Base-by-base conservation (phyloP, 495 filamentous ascomycete species). In the Astrothelium macrocarpum region DNA sequence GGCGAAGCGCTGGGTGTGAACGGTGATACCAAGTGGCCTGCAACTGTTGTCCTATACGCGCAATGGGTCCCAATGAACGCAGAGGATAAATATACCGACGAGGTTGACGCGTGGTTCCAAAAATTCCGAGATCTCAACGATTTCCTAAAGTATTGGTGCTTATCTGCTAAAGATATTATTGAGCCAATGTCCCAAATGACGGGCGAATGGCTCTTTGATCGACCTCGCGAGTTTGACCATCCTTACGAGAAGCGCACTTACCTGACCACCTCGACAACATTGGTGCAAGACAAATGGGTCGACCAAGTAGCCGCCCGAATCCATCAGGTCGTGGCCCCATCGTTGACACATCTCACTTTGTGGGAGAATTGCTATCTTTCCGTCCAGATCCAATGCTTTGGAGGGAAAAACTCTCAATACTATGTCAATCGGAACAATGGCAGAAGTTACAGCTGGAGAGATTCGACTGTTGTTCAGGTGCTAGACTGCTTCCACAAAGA, bases 191-290 rank as follows among this genome's bases (percentile, higher is more conserved):
- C 75, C 5, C 65, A 72, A 53, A 61, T 77, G 42, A 76, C 73
- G 1, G 66, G 68, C 28, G 72, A 74, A 39, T 77, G 74, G 75
- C 68, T 77, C 46, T 76, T 76, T 69, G 66, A 71, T 11, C 73
- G 70, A 74, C 29, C 59, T 23, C 65, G 66, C 32, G 66, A 68
- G 61, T 78, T 75, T 61, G 68, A 75, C 26, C 73, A 75, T 46
- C 76, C 76, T 0, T 78, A 77, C 53, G 65, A 72, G 28, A 77
- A 77, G 71, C 71, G 74, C 61, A 77, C 75, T 0, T 73, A 75
- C 59, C 31, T 42, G 31, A 77, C 75, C 61, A 68, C 65, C 1
- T 75, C 73, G 39, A 73, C 62, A 18, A 77, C 74, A 0, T 70
- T 78, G 12, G 65, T 43, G 0, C 59, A 65, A 23, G 73, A 74